These are phyloP conservation scores for Colletotrichum aenigma DNA, from an alignment of 2,329 filamentous ascomycete genomes.

Conservation along the genomic window DNA sequence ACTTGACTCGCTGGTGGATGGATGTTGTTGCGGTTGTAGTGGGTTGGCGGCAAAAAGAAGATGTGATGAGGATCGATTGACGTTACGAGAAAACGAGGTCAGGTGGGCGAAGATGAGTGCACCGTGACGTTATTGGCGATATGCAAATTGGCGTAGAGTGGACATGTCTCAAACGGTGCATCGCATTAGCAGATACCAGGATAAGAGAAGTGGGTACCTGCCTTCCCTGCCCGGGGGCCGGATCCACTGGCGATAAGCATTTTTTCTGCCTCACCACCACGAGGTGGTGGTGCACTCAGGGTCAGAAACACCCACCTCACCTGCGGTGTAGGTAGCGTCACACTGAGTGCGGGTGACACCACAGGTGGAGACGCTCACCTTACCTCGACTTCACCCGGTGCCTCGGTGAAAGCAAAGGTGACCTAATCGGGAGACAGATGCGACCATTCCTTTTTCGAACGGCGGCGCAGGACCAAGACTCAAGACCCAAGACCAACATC, in stretches of 20 bases:
- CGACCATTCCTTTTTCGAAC: conserved; percentile 8
- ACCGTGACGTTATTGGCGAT: background rate
- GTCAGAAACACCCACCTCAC: background rate
- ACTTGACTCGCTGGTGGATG: background rate
- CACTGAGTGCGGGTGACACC: background rate
- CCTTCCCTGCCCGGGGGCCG: background rate
- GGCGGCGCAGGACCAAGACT: background rate
- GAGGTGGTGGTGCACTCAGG: background rate
- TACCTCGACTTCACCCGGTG: background rate
- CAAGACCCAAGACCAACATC: background rate
- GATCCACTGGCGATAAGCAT: background rate
- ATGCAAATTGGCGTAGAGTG: background rate
- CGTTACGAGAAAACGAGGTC: background rate
- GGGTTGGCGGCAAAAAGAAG: background rate
- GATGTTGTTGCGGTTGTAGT: background rate
- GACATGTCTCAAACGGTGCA: background rate
- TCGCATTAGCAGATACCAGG: background rate
- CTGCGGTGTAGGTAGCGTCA: background rate
- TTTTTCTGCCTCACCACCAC: background rate
- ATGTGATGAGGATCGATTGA: background rate
- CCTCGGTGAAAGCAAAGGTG: background rate
- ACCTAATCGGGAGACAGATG: conserved; percentile 5
- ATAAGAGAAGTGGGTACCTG: background rate
- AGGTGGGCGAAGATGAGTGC: background rate
- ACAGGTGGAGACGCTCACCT: background rate